These are phyloP conservation scores for Globisporangium middletonii DNA, from an alignment of 352 stramenopile genomes.

Conservation along the genomic window DNA sequence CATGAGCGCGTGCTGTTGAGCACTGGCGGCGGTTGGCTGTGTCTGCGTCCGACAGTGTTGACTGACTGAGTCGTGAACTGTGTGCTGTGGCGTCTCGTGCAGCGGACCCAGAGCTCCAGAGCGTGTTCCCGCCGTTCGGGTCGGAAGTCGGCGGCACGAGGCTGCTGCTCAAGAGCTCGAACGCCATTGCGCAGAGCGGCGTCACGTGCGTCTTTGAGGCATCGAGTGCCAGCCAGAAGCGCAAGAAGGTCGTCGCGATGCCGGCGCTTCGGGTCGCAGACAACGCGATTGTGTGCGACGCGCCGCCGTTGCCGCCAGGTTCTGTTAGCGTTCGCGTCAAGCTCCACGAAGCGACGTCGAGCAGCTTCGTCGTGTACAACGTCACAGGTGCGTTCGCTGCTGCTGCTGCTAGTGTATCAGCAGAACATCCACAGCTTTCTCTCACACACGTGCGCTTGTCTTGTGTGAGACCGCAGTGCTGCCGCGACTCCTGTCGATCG, in stretches of 20 bases:
- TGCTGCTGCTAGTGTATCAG: no score
- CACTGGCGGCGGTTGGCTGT: no score
- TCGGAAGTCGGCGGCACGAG: conserved; percentile 1
- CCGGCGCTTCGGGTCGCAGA: conserved; percentile 5
- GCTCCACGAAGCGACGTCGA: conserved; percentile 2
- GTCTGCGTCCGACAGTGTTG: neutral
- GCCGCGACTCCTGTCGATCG: conserved; percentile 6
- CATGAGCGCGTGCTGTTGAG: neutral
- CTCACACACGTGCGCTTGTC: neutral
- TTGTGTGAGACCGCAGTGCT: conserved; percentile 2
- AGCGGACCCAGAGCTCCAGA: conserved; percentile 8
- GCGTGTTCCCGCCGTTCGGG: conserved; percentile 8
- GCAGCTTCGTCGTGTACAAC: conserved; percentile 1
- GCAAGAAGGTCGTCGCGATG: neutral
- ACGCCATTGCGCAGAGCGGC: conserved; percentile 4
- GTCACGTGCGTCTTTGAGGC: conserved; percentile 10
- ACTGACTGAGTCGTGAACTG: neutral
- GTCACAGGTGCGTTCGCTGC: conserved; percentile 1
- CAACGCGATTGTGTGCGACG: conserved; percentile 4
- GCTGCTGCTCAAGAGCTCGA: conserved; percentile 4
- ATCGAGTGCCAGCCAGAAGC: no score
- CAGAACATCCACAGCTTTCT: no score
- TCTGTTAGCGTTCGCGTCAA: conserved; percentile 1
- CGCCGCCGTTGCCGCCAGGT: conserved; percentile 4
- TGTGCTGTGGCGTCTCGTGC: neutral